Evolutionary conservation across 1,284 basidiomycete genomes (phyloP).

Genomic region (Ceratobasidium sp.): DNA sequence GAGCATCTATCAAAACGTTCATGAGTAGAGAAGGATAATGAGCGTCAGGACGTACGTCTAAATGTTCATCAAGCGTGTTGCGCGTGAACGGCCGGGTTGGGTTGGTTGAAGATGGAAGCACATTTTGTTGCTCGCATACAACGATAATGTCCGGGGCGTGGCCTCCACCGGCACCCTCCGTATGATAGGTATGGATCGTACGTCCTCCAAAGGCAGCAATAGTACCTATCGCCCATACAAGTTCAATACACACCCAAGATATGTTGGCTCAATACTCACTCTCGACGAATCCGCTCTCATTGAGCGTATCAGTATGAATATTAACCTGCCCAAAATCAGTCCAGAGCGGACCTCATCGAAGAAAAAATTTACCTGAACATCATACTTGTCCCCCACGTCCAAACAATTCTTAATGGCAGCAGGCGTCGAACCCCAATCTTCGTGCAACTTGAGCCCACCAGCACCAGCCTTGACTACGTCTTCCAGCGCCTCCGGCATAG

Average conservation of each 20-base stretch:
- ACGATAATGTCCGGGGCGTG: constrained; percentile 99
- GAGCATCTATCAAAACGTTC: constrained; percentile 45
- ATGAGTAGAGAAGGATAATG: not conserved
- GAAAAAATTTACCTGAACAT: constrained; percentile 80
- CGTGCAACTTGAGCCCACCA: constrained; percentile 93
- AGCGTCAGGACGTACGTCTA: constrained; percentile 72
- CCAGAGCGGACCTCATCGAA: too few relatives aligned
- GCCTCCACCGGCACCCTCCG: constrained; percentile 94
- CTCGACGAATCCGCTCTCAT: constrained; percentile 94
- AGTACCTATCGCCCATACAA: constrained; percentile 68
- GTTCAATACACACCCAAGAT: not conserved
- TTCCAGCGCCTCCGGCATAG: constrained; percentile 74
- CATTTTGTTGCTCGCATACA: constrained; percentile 90
- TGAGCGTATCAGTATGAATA: constrained; percentile 97
- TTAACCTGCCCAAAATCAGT: constrained; percentile 72
- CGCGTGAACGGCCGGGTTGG: constrained; percentile 92
- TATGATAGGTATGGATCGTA: constrained; percentile 98
- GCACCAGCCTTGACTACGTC: constrained; percentile 92
- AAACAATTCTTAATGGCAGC: constrained; percentile 84
- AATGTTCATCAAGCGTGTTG: constrained; percentile 97
- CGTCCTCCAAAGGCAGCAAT: constrained; percentile 90
- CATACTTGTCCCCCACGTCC: constrained; percentile 89
- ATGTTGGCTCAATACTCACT: constrained; percentile 62
- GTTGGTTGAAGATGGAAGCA: constrained; percentile 97
- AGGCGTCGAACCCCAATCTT: constrained; percentile 98